Evolutionary conservation across 2,329 filamentous ascomycete species (phyloP).

Genomic region (Nakataea oryzae): DNA sequence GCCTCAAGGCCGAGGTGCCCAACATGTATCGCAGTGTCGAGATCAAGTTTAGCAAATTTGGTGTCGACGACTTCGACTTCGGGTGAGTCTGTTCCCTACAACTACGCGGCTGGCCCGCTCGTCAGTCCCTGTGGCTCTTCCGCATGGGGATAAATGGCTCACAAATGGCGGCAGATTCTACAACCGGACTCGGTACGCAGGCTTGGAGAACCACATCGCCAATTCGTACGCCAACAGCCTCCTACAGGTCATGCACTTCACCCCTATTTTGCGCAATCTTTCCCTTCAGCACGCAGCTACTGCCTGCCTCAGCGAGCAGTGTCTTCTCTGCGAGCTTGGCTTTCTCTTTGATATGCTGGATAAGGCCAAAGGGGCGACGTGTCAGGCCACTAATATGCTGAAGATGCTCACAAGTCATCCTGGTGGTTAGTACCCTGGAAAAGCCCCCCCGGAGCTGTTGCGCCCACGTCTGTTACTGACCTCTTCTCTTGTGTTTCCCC

Average conservation of each 20-base stretch:
- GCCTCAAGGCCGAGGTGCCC: conserved; percentile 71
- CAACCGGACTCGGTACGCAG: conserved; percentile 86
- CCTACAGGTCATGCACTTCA: conserved; percentile 85
- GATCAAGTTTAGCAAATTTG: conserved; percentile 98
- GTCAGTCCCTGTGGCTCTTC: neutral
- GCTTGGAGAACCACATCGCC: conserved; percentile 88
- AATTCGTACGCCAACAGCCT: conserved; percentile 95
- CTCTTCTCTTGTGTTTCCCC: neutral
- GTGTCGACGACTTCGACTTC: conserved; percentile 99
- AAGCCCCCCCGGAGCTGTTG: neutral
- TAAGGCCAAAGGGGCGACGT: conserved; percentile 87
- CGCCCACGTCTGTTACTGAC: neutral
- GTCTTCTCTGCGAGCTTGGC: conserved; percentile 85
- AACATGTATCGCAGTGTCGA: conserved; percentile 88
- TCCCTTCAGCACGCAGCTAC: conserved; percentile 83
- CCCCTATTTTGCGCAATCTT: conserved; percentile 76
- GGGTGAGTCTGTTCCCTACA: conserved; percentile 41
- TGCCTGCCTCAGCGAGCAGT: conserved; percentile 70
- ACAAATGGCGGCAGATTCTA: conserved; percentile 58
- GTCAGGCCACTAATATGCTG: conserved; percentile 89
- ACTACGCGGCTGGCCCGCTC: neutral
- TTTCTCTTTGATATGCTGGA: conserved; percentile 98
- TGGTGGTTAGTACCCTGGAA: conserved; percentile 41
- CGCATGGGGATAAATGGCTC: neutral
- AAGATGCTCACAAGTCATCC: conserved; percentile 80